Evolutionary conservation across 2,329 filamentous ascomycete species (phyloP).

Genomic region (Neospermospora avenae): DNA sequence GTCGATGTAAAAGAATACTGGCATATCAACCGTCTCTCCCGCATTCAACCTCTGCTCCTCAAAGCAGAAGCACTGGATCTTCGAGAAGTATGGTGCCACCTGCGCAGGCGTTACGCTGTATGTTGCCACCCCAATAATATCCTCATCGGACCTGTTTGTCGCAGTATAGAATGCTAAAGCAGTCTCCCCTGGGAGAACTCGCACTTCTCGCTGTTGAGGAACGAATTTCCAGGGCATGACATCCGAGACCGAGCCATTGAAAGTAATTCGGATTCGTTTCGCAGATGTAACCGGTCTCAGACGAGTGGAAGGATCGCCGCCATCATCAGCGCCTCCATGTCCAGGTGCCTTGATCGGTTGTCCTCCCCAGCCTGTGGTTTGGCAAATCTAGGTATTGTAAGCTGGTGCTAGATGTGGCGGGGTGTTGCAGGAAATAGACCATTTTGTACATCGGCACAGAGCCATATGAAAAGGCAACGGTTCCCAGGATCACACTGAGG

Average conservation of each 20-base stretch:
- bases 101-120: conserved; percentile 96
- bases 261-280: conserved; percentile 88
- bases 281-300: conserved; percentile 77
- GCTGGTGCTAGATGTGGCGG: neutral
- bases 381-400: conserved; percentile 60
- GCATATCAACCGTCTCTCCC: conserved; percentile 98
- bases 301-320: conserved; percentile 67
- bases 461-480: conserved; percentile 76
- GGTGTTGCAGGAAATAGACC: conserved; percentile 44
- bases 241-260: conserved; percentile 93
- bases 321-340: conserved; percentile 53
- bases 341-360: conserved; percentile 81
- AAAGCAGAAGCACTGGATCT: conserved; percentile 99
- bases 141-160: conserved; percentile 82
- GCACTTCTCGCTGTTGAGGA: conserved; percentile 94
- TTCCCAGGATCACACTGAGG: conserved; percentile 73
- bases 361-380: conserved; percentile 86
- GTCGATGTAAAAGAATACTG: conserved; percentile 98
- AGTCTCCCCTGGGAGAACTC: conserved; percentile 92
- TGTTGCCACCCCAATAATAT: conserved; percentile 97
- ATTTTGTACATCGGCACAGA: conserved; percentile 87
- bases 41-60: conserved; percentile 93
- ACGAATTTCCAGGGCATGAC: conserved; percentile 96
- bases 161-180: conserved; percentile 97
- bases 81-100: conserved; percentile 96